phyloP scores from a whole-genome alignment of 768 basidiomycete genomes.

The Pisolithus sp. region DNA sequence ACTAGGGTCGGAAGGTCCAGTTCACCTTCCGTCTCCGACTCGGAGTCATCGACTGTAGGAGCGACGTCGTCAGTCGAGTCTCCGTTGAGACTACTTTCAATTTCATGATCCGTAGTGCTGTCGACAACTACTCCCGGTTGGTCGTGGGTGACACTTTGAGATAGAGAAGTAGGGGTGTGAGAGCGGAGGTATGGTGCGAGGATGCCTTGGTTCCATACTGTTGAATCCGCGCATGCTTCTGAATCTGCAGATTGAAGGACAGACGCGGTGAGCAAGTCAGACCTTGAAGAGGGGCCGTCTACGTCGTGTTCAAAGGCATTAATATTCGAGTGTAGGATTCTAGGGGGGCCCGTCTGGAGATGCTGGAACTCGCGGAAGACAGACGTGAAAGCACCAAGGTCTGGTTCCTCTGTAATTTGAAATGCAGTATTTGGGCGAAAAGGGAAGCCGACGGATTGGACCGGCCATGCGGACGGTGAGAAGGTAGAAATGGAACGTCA shows the following conservation, averaged over 20 bases:
- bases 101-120: slow-evolving; percentile 12
- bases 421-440: neutral
- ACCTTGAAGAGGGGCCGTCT: slow-evolving; percentile 24
- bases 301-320: slow-evolving; percentile 19
- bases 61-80: slow-evolving; percentile 7
- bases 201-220: slow-evolving; percentile 57
- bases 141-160: slow-evolving; percentile 21
- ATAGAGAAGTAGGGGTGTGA: slow-evolving; percentile 21
- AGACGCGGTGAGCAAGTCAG: slow-evolving; percentile 17
- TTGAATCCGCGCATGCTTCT: slow-evolving; percentile 45
- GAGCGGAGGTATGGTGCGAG: slow-evolving; percentile 52
- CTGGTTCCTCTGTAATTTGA: slow-evolving; percentile 47
- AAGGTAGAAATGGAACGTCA: neutral
- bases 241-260: slow-evolving; percentile 18
- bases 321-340: slow-evolving; percentile 13
- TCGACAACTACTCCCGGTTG: slow-evolving; percentile 21
- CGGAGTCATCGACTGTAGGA: slow-evolving; percentile 16
- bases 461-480: neutral
- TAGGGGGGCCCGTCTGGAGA: slow-evolving; percentile 41
- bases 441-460: neutral
- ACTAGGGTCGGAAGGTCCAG: slow-evolving; percentile 21
- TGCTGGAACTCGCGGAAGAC: slow-evolving; percentile 64
- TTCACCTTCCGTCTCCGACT: slow-evolving; percentile 35
- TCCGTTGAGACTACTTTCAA: neutral
- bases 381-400: slow-evolving; percentile 65